Base-by-base conservation (phyloP, 192 early-diverging fungal species). In the Coemansia furcata region DNA sequence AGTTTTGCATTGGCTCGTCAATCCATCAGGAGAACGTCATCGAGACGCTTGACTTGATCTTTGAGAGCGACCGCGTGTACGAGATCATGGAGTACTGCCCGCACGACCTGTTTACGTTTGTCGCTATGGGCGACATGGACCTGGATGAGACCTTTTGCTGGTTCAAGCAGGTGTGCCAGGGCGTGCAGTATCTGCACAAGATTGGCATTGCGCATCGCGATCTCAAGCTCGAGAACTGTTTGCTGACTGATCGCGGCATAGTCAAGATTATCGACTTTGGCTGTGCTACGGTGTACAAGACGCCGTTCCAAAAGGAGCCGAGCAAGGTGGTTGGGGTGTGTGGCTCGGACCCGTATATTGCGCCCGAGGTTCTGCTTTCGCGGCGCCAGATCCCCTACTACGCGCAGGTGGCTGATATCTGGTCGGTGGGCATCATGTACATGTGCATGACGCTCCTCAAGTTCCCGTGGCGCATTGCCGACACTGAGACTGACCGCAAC, bases 251-350 rank as follows among this genome's bases (percentile, higher is more conserved):
- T 32, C 62, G 68, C 3, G 90, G 91, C 12, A 85, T 90, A 47
- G 74, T 98, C 73, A 98, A 98, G 78, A 92, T 98, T 62, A 96
- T 95, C 35, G 96, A 98, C 66, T 98, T 98, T 85, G 96, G 96
- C 35, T 94, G 94, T 50, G 90, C 91, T 1, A 88, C 86, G 44
- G 95, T 98, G 19, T 98, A 90, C 72, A 87, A 90, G 61, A 88
- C 88, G 35, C 94, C 94, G 8, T 97, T 93, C 81, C 87, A 90
- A 60, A 84, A 76, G 47, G 77, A 82, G 64, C 66, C 80, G 29
- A 82, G 84, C 62, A 85, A 89, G 66, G 87, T 86, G 0, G 83
- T 83, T 72, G 97, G 97, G 10, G 82, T 93, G 17, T 91, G 85
- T 71, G 96, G 96, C 7, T 93, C 91, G 12, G 96, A 95, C 44